Percentiles rank a stretch among this genome's conserved stretches.
Conservation (phyloP, 768 basidiomycete genomes). For the Xanthoconium purpureum region DNA sequence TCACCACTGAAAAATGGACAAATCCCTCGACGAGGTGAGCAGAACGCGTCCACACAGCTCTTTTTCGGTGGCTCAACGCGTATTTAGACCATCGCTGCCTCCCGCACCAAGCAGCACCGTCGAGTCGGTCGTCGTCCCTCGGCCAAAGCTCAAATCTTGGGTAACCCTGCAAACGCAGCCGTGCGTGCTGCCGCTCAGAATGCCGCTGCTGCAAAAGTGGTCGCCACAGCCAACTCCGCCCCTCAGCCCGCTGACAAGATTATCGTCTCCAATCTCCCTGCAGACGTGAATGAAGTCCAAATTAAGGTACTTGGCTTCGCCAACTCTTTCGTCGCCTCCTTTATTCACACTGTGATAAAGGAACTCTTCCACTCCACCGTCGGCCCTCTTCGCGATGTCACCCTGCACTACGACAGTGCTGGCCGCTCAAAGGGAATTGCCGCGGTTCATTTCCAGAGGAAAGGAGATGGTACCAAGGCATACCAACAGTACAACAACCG, state of each 20-base stretch:
- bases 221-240: constrained; percentile 39
- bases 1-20: constrained; percentile 51
- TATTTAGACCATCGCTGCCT: constrained; percentile 61
- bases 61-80: constrained; percentile 11
- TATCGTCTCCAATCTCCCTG: constrained; percentile 91
- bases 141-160: constrained; percentile 60
- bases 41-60: background rate
- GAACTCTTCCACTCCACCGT: constrained; percentile 91
- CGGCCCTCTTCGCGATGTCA: constrained; percentile 80
- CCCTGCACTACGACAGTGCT: constrained; percentile 76
- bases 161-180: constrained; percentile 48
- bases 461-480: constrained; percentile 89
- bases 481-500: constrained; percentile 95
- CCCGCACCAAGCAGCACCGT: constrained; percentile 48
- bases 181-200: constrained; percentile 52
- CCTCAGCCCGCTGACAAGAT: constrained; percentile 72
- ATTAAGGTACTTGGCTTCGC: constrained; percentile 66
- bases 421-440: constrained; percentile 93
- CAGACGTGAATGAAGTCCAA: constrained; percentile 89
- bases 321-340: background rate
- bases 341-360: constrained; percentile 41
- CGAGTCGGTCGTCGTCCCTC: constrained; percentile 43
- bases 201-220: constrained; percentile 40
- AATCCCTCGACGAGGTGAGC: constrained; percentile 78
- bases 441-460: constrained; percentile 77